phyloP scores from a whole-genome alignment of 1,284 basidiomycete species.

The Vanrija sp. region DNA sequence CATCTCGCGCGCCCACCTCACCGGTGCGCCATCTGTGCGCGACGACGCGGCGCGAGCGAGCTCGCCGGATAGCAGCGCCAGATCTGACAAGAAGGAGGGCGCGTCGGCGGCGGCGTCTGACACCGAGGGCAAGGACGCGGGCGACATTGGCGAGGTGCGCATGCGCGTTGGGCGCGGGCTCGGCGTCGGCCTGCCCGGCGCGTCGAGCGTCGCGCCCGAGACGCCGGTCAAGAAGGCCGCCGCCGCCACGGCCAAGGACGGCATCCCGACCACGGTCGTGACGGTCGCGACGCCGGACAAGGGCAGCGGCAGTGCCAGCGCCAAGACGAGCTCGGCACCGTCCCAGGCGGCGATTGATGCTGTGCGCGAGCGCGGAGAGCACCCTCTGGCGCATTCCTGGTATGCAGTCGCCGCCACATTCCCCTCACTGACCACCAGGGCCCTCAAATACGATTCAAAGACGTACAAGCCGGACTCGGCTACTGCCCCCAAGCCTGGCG shows the following conservation, averaged over 20 bases:
- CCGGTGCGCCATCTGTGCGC: conserved; percentile 1
- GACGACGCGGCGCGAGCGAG: background rate
- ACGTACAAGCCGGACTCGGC: conserved; percentile 58
- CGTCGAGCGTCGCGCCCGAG: background rate
- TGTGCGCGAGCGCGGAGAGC: conserved; percentile 50
- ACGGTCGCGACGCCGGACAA: background rate
- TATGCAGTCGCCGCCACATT: conserved; percentile 46
- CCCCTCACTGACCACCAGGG: conserved; percentile 55
- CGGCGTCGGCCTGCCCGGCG: background rate
- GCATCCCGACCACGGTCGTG: background rate
- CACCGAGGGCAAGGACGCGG: background rate
- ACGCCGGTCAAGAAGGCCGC: background rate
- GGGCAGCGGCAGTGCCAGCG: background rate
- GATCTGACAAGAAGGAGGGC: background rate
- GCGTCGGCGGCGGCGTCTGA: background rate
- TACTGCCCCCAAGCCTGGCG: conserved; percentile 26
- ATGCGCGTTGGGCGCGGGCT: background rate
- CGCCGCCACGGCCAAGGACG: no score
- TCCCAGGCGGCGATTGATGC: background rate
- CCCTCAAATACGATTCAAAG: conserved; percentile 83
- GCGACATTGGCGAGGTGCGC: background rate
- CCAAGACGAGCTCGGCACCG: background rate
- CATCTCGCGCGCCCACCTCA: conserved; percentile 52
- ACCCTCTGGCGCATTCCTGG: conserved; percentile 80
- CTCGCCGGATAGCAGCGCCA: no score